Base-by-base conservation (phyloP, 1,284 basidiomycete species). In the Cerrena zonata region DNA sequence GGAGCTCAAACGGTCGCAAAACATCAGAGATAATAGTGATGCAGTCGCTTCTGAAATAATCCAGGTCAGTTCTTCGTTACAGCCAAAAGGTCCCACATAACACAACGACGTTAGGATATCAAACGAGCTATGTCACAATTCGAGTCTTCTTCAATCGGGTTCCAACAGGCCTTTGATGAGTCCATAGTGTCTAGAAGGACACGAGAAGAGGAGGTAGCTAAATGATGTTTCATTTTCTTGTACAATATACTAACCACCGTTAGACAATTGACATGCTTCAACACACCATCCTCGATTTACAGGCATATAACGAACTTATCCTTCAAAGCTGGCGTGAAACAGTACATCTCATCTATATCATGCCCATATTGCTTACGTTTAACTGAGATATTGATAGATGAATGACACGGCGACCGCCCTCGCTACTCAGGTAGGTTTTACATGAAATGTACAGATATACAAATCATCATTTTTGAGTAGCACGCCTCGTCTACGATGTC, bases 1-100 rank as follows among this genome's bases (percentile, higher is more conserved):
- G n/a, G 63, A 72, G 55, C 53, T 86, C 7, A 59, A 66, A n/a
- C 62, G 69, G 12, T 70, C 74, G 37, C 78, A 82, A 60, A 68
- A 69, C 42, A 50, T 38, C 2, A 57, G 70, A 27, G 61, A 63
- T 49, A 56, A 60, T 27, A 58, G 56, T 46, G 59, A 64, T 24
- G 51, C 59, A 12, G 50, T 58, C 25, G 66, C 71, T 55, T 52
- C 56, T 44, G 53, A 52, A 13, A 50, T 66, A 11, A 51, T 65
- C 27, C 56, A 63, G 57, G 73, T 76, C 52, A 48, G 62, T 48
- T 48, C 39, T 40, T 30, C 10, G 12, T 34, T 26, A 48, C 22
- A 15, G 30, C 15, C 7, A 7, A 34, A 25, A 37, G 5, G 11
- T 22, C 24, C 18, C 13, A 22, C 41, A 22, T 42, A 22, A n/a